Percentiles rank a stretch among this genome's conserved stretches.
Evolutionary conservation across 192 early-diverging fungal genomes (phyloP).

Genomic region (Rhizophagus sp.): DNA sequence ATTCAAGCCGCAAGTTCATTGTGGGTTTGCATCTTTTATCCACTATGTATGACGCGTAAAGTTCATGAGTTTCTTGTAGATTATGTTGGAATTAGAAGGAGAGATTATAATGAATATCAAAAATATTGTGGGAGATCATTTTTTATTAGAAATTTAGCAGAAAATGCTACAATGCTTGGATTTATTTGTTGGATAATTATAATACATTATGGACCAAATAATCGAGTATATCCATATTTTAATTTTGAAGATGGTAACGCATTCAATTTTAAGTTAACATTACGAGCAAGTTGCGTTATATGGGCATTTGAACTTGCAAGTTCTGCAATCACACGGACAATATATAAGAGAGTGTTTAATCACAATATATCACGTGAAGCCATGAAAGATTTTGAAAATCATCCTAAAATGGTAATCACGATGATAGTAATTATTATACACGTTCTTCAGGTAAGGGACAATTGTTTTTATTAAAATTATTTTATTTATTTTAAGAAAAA

Average conservation of each 20-base stretch:
- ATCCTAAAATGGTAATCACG: slow-evolving; percentile 66
- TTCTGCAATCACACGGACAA: slow-evolving; percentile 59
- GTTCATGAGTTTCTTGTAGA: slow-evolving; percentile 54
- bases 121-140: slow-evolving; percentile 69
- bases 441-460: slow-evolving; percentile 55
- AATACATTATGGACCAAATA: slow-evolving; percentile 71
- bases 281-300: slow-evolving; percentile 59
- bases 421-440: slow-evolving; percentile 72
- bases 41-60: slow-evolving; percentile 64
- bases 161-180: slow-evolving; percentile 77
- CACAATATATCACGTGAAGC: slow-evolving; percentile 66
- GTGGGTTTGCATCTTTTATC: slow-evolving; percentile 77
- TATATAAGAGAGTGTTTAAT: slow-evolving; percentile 56
- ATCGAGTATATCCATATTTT: slow-evolving; percentile 68
- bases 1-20: slow-evolving; percentile 71
- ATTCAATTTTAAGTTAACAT: slow-evolving; percentile 58
- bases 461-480: too few relatives aligned
- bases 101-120: slow-evolving; percentile 66
- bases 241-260: slow-evolving; percentile 57
- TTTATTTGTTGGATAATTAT: slow-evolving; percentile 71
- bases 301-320: slow-evolving; percentile 70
- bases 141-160: slow-evolving; percentile 72
- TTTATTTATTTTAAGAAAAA: background rate
- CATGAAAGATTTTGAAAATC: slow-evolving; percentile 63
- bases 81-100: slow-evolving; percentile 54